These are phyloP conservation scores for Ganoderma meredithae DNA, from an alignment of 1,284 basidiomycete species.

Conservation along the genomic window DNA sequence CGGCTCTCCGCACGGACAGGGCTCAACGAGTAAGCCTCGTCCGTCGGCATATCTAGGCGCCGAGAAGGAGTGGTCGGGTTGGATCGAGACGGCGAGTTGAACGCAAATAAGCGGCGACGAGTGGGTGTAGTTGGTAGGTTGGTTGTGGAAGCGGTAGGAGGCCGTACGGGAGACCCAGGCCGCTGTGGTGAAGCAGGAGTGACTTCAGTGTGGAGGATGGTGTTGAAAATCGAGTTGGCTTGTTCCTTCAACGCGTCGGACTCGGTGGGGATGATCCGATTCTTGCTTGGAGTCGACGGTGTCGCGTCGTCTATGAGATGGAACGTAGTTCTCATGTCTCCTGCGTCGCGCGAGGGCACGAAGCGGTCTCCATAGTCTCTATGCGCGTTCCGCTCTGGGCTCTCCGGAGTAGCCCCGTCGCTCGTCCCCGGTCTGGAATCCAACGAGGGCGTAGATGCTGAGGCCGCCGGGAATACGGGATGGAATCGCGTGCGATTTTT, in stretches of 20 bases:
- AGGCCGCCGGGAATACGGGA: constrained; percentile 57
- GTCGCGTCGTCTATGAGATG: constrained; percentile 75
- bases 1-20: constrained; percentile 90
- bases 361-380: constrained; percentile 81
- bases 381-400: constrained; percentile 53
- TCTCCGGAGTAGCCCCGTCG: constrained; percentile 63
- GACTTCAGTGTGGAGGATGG: constrained; percentile 78
- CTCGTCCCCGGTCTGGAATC: constrained; percentile 61
- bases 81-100: constrained; percentile 67
- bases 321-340: constrained; percentile 79
- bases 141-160: constrained; percentile 42
- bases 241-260: constrained; percentile 84
- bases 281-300: constrained; percentile 74
- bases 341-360: constrained; percentile 73
- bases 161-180: constrained; percentile 67
- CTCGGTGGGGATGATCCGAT: constrained; percentile 76
- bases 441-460: constrained; percentile 58
- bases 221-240: constrained; percentile 79
- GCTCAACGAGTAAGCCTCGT: constrained; percentile 90
- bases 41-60: constrained; percentile 77
- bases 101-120: constrained; percentile 71
- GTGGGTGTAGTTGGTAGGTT: constrained; percentile 69
- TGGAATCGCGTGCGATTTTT: constrained; percentile 61
- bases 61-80: constrained; percentile 65
- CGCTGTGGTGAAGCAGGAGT: constrained; percentile 70